Evolutionary conservation across 1,284 basidiomycete species (phyloP).

Genomic region (Dichomitus squalens): DNA sequence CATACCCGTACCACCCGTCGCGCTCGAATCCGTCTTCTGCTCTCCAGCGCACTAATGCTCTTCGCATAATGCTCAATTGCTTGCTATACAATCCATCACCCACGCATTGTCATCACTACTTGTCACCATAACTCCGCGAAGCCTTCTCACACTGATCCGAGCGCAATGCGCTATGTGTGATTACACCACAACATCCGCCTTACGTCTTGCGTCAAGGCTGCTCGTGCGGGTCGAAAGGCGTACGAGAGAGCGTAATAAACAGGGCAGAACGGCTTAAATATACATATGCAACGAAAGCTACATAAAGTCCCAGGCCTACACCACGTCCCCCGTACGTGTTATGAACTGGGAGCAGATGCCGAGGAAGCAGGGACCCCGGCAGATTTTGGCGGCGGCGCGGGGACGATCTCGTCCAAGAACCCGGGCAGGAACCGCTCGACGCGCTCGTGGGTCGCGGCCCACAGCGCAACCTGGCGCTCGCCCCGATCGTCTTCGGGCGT

Average conservation of each 20-base stretch:
- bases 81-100: slow-evolving; percentile 5
- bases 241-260: neutral
- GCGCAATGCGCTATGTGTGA: neutral
- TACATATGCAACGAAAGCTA: slow-evolving; percentile 13
- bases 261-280: slow-evolving; percentile 14
- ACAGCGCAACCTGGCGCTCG: slow-evolving; percentile 75
- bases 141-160: neutral
- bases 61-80: slow-evolving; percentile 15
- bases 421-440: slow-evolving; percentile 90
- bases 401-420: slow-evolving; percentile 76
- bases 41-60: slow-evolving; percentile 18
- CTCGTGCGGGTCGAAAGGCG: slow-evolving; percentile 1
- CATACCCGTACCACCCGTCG: slow-evolving; percentile 19
- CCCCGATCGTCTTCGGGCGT: slow-evolving; percentile 53
- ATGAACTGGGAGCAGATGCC: slow-evolving; percentile 1
- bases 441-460: slow-evolving; percentile 82
- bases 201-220: neutral
- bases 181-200: neutral
- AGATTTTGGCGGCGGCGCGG: slow-evolving; percentile 39
- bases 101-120: slow-evolving; percentile 2
- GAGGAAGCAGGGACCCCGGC: slow-evolving; percentile 3
- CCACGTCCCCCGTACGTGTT: neutral
- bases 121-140: neutral
- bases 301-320: neutral
- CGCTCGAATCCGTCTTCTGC: slow-evolving; percentile 11